Percentiles rank a stretch among this genome's conserved stretches.
Conservation (phyloP, 169 alveolate species). For the Eimeria brunetti region DNA sequence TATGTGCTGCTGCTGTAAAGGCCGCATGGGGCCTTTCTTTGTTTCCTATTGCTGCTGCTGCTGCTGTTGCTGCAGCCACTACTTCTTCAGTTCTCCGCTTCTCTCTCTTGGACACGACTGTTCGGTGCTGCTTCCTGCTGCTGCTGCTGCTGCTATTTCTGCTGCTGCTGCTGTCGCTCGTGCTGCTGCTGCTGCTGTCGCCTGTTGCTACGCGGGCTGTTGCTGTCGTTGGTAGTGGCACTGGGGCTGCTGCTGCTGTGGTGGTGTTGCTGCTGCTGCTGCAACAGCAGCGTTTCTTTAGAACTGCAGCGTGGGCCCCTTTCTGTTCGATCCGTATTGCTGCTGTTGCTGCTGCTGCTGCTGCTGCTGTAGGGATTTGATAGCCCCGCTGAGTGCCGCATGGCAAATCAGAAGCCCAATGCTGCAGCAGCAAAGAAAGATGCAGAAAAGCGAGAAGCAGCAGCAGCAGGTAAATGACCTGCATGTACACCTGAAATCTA, state of each 20-base stretch:
- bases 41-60: neutral
- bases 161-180: too few species aligned
- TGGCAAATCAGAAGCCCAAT: conserved; percentile 62
- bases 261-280: conserved; percentile 22
- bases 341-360: conserved; percentile 14
- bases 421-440: conserved; percentile 30
- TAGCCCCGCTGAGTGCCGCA: conserved; percentile 50
- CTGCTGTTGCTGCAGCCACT: conserved; percentile 8
- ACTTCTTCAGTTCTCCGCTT: neutral
- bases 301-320: too few species aligned
- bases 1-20: neutral
- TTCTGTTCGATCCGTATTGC: neutral
- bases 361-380: conserved; percentile 13
- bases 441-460: neutral
- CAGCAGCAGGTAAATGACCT: neutral
- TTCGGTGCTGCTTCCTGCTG: neutral
- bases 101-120: neutral
- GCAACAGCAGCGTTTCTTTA: neutral
- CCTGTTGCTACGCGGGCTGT: neutral
- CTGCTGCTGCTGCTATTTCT: neutral
- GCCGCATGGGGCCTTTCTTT: conserved; percentile 5
- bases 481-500: neutral
- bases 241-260: neutral
- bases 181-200: neutral
- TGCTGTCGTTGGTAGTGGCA: neutral